phyloP scores from a whole-genome alignment of 305 asterid species.

The Plantago coronopus region DNA sequence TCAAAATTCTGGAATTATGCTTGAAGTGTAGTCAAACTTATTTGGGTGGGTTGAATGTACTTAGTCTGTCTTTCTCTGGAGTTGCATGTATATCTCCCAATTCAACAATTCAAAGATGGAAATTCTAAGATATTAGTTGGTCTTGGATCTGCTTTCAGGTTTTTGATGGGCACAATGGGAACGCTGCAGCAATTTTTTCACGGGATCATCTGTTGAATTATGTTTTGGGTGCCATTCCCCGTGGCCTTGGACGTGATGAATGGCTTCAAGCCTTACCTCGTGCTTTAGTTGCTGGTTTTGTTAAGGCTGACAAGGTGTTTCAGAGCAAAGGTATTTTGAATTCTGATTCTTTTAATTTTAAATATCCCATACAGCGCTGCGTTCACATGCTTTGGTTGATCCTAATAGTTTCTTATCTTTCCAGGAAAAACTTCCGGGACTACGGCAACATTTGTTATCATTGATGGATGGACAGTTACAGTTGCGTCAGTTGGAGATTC shows the following conservation, averaged over 20 bases:
- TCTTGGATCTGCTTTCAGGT: conserved; percentile 34
- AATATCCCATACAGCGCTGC: neutral
- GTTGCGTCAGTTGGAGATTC: conserved; percentile 94
- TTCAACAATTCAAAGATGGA: no score
- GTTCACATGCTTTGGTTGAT: neutral
- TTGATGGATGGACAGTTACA: conserved; percentile 88
- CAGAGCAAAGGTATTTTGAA: conserved; percentile 67
- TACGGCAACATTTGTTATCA: conserved; percentile 74
- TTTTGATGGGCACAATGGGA: conserved; percentile 93
- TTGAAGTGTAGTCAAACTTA: no score
- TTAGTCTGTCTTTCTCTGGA: no score
- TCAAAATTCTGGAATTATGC: no score
- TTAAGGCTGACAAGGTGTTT: conserved; percentile 84
- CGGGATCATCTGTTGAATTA: conserved; percentile 62
- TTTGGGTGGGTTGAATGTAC: no score
- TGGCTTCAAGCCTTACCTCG: conserved; percentile 92
- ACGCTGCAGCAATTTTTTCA: conserved; percentile 73
- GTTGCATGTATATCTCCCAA: no score
- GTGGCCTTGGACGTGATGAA: conserved; percentile 71
- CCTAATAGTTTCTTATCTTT: neutral
- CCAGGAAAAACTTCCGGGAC: conserved; percentile 91
- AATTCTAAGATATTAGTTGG: no score
- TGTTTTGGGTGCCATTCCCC: conserved; percentile 72
- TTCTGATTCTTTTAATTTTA: neutral
- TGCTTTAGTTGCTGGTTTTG: conserved; percentile 93